Base-by-base conservation (phyloP, 1,139 yeast species). In the Candida sojae region DNA sequence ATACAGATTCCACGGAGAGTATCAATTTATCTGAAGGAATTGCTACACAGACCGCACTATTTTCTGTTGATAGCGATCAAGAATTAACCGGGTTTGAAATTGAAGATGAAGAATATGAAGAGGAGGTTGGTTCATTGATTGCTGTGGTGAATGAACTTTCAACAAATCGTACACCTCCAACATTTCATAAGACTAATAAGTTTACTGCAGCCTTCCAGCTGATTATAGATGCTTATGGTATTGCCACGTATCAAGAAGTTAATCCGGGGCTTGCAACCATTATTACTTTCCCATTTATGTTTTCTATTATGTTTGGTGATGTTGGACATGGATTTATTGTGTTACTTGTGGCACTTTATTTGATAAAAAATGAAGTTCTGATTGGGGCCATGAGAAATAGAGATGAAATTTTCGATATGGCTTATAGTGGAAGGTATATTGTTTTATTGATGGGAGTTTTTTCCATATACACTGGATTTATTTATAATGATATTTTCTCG, bases 221-320 rank as follows among this genome's bases (percentile, higher is more conserved):
- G 62, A 92, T 93, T 63, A 90, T 89, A 56, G 99, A 93, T 67
- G 96, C 97, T 6, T 93, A 93, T 63, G 99, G 98, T 57, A 79
- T 92, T 46, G 96, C 97, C 11, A 84, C 96, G 9, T 92, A 93
- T 68, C 91, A 89, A 62, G 99, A 93, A 67, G 95, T 93, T 34
- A 93, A 93, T 61, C 97, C 99, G 2, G 98, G 97, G 48, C 76
- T 93, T 55, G 96, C 99, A 4, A 89, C 99, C 0, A 81, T 92
- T 43, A 88, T 93, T 33, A 93, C 99, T 0, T 93, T 93, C 72
- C 99, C 99, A 11, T 93, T 95, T 68, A 90, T 93, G 97, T 93
- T 93, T 74, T 97, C 99, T 34, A 88, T 95, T 58, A 93, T 93
- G 99, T 93, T 93, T 77, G 99, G 99, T 68, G 99, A 93, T 71